Base-by-base conservation (phyloP, 306 rosid genomes). In the Medicago arabica region DNA sequence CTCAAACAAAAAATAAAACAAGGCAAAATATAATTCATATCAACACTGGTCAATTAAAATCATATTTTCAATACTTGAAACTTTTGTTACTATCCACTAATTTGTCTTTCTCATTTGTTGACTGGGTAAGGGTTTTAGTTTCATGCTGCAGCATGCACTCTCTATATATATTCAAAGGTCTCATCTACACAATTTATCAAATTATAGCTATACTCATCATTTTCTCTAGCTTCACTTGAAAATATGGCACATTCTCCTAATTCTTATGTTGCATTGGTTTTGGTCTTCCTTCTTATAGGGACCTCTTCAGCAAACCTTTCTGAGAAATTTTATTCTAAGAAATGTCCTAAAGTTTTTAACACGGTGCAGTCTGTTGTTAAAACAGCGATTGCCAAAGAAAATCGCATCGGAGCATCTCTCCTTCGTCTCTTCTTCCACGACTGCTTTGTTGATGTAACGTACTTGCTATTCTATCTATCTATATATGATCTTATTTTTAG, bases 341-440 rank as follows among this genome's bases (percentile, higher is more conserved):
- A 75, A 15, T 93, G 98, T 66, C 98, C 97, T 0, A 79, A 84
- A 2, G 80, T 87, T 67, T 83, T 87, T 18, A 16, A 21, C 4
- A 15, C 83, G 0, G 90, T 89, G 2, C 39, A 82, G 38, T 69
- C 83, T 1, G 92, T 83, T 8, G 90, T 93, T 34, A 75, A 47
- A 19, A 66, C 86, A 7, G 97, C 97, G 0, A 61, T 93, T 2
- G 51, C 83, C 2, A 89, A 85, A 69, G 93, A 87, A 69, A 75
- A 21, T 8, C 98, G 98, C 44, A 84, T 86, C 8, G 98, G 95
- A 8, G 98, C 96, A 19, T 92, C 96, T 53, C 86, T 93, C 7
- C 85, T 93, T 57, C 98, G 98, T 59, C 96, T 93, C 25, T 80
- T 74, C 81, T 93, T 93, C 43, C 98, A 93, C 40, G 98, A 89